These are phyloP conservation scores for Arabidopsis lyrata DNA, from an alignment of 441 rosid genomes.

Conservation along the genomic window DNA sequence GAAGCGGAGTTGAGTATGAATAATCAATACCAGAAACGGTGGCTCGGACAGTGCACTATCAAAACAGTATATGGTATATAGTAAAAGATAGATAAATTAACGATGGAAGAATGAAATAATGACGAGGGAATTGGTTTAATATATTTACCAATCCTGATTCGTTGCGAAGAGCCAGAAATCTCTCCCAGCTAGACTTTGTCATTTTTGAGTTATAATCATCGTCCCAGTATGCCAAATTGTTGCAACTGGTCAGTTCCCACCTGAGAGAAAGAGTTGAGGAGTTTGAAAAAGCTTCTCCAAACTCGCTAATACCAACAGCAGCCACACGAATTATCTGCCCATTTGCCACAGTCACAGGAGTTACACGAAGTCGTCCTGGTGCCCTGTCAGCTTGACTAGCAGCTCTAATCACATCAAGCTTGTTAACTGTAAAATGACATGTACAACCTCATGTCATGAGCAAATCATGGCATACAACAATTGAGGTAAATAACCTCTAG, in stretches of 20 bases:
- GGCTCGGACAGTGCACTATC: conserved; percentile 87
- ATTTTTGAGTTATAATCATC: conserved; percentile 57
- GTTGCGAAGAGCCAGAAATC: conserved; percentile 77
- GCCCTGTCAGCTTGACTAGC: conserved; percentile 69
- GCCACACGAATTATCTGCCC: conserved; percentile 85
- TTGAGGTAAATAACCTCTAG: conserved; percentile 11
- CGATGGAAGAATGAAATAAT: conserved; percentile 2
- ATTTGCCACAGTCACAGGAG: conserved; percentile 88
- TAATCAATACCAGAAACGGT: conserved; percentile 66
- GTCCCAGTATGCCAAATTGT: conserved; percentile 81
- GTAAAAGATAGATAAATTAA: background rate
- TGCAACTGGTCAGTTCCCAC: conserved; percentile 86
- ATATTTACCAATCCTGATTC: conserved; percentile 81
- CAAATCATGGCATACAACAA: conserved; percentile 12
- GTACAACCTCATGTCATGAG: conserved; percentile 37
- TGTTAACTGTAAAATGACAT: conserved; percentile 68
- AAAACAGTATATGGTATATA: conserved; percentile 17
- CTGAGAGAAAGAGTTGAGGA: conserved; percentile 84
- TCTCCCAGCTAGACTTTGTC: conserved; percentile 83
- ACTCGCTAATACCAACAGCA: conserved; percentile 73
- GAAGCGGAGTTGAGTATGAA: conserved; percentile 53
- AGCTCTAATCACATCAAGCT: conserved; percentile 62
- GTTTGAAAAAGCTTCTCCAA: conserved; percentile 89
- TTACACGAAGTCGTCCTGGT: conserved; percentile 61
- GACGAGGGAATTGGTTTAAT: background rate